phyloP scores from a whole-genome alignment of 2,329 filamentous ascomycete species.

The Myriangium duriaei region DNA sequence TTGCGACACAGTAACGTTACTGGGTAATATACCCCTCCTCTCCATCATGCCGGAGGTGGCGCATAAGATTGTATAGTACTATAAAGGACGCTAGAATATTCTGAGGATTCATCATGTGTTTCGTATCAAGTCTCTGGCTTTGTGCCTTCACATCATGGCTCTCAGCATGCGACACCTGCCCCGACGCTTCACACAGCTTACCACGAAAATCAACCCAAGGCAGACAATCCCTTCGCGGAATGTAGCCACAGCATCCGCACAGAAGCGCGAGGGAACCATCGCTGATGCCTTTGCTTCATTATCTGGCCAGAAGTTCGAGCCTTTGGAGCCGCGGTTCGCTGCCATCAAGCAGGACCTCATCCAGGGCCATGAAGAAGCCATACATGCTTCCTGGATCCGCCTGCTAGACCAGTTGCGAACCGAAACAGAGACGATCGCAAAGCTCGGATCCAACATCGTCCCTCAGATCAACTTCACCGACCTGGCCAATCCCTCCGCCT shows the following conservation, averaged over 20 bases:
- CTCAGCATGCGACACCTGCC: too few species aligned
- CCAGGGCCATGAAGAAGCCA: conserved; percentile 34
- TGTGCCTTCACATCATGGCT: too few species aligned
- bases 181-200: background rate
- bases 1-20: too few species aligned
- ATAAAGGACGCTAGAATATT: too few species aligned
- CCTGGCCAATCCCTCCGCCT: conserved; percentile 34
- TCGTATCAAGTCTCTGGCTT: too few species aligned
- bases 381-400: conserved; percentile 35
- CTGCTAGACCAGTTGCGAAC: conserved; percentile 30
- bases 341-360: conserved; percentile 34
- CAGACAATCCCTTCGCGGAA: background rate
- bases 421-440: conserved; percentile 33
- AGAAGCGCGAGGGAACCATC: conserved; percentile 37
- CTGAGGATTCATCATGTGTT: too few species aligned
- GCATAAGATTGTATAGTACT: too few species aligned
- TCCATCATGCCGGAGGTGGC: too few species aligned
- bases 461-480: conserved; percentile 37
- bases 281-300: conserved; percentile 39
- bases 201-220: background rate
- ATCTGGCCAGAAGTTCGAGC: conserved; percentile 33
- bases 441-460: conserved; percentile 30
- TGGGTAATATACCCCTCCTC: too few species aligned
- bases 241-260: conserved; percentile 16
- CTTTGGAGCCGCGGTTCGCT: conserved; percentile 34